Percentiles rank a stretch among this genome's conserved stretches.
Conservation (phyloP, 192 early-diverging fungal species). For the Podila verticillata region DNA sequence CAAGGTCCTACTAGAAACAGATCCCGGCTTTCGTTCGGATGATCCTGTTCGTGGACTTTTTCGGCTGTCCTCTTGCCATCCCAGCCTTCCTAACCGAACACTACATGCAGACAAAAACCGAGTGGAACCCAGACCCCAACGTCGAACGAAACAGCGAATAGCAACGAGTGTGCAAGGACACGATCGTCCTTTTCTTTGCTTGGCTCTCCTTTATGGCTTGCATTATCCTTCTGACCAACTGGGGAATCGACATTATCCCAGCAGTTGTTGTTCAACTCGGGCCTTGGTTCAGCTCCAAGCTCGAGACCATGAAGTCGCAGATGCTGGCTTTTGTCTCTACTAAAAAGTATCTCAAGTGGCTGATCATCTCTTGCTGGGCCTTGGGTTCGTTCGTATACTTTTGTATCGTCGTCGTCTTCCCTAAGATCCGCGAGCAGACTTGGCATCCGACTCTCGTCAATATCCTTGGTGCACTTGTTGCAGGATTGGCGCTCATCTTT, state of each 20-base stretch:
- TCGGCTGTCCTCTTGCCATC: slow-evolving; percentile 53
- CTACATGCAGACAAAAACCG: slow-evolving; percentile 35
- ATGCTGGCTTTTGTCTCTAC: slow-evolving; percentile 56
- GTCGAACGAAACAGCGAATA: slow-evolving; percentile 20
- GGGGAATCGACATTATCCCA: slow-evolving; percentile 52
- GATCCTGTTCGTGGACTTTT: slow-evolving; percentile 54
- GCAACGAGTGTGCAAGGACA: slow-evolving; percentile 55
- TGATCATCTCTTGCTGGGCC: slow-evolving; percentile 51
- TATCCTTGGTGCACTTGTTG: slow-evolving; percentile 55
- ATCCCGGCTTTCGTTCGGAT: slow-evolving; percentile 57
- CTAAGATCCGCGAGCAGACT: slow-evolving; percentile 30
- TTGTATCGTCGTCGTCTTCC: slow-evolving; percentile 56
- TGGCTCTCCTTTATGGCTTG: slow-evolving; percentile 54
- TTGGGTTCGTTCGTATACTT: slow-evolving; percentile 56
- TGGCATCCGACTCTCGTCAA: slow-evolving; percentile 62
- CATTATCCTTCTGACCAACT: background rate
- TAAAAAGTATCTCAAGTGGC: slow-evolving; percentile 57
- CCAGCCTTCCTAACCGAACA: slow-evolving; percentile 53
- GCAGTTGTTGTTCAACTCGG: slow-evolving; percentile 48
- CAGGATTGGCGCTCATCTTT: slow-evolving; percentile 53
- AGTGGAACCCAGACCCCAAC: slow-evolving; percentile 38
- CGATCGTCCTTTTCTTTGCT: slow-evolving; percentile 52
- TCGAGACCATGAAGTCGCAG: slow-evolving; percentile 56
- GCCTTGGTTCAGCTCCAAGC: slow-evolving; percentile 39
- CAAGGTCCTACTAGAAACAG: slow-evolving; percentile 41